Evolutionary conservation across 495 filamentous ascomycete genomes (phyloP).

Genomic region (Xylaria nigripes): DNA sequence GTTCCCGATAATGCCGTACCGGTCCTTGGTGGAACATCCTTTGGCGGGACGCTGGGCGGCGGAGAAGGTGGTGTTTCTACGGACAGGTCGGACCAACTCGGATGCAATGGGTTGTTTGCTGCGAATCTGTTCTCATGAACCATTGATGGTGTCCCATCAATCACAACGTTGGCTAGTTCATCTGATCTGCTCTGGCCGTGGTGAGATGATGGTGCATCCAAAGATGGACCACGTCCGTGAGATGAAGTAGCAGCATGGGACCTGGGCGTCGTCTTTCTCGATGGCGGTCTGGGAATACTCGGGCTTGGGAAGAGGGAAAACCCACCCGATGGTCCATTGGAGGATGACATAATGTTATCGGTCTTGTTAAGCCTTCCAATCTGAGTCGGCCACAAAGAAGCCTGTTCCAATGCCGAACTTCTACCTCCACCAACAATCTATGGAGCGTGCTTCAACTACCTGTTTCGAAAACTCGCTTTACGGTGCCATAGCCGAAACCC

Average conservation of each 20-base stretch:
- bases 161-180: slow-evolving; percentile 25
- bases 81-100: slow-evolving; percentile 28
- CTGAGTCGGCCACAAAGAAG: neutral
- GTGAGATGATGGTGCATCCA: slow-evolving; percentile 24
- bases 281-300: slow-evolving; percentile 21
- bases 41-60: slow-evolving; percentile 14
- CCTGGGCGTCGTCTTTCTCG: slow-evolving; percentile 32
- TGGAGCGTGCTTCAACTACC: neutral
- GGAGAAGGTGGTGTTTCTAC: slow-evolving; percentile 15
- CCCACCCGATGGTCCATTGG: slow-evolving; percentile 31
- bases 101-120: slow-evolving; percentile 22
- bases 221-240: slow-evolving; percentile 25
- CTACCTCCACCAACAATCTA: neutral
- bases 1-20: slow-evolving; percentile 45
- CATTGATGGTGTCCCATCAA: slow-evolving; percentile 27
- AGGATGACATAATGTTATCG: slow-evolving; percentile 24
- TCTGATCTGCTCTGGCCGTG: slow-evolving; percentile 30
- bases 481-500: slow-evolving; percentile 9
- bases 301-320: slow-evolving; percentile 46
- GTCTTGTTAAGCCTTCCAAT: slow-evolving; percentile 7
- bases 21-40: slow-evolving; percentile 34
- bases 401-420: neutral
- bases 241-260: slow-evolving; percentile 30
- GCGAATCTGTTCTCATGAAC: slow-evolving; percentile 11
- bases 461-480: slow-evolving; percentile 9